Conservation (phyloP, 768 basidiomycete species). For the Hysterangium stoloniferum region DNA sequence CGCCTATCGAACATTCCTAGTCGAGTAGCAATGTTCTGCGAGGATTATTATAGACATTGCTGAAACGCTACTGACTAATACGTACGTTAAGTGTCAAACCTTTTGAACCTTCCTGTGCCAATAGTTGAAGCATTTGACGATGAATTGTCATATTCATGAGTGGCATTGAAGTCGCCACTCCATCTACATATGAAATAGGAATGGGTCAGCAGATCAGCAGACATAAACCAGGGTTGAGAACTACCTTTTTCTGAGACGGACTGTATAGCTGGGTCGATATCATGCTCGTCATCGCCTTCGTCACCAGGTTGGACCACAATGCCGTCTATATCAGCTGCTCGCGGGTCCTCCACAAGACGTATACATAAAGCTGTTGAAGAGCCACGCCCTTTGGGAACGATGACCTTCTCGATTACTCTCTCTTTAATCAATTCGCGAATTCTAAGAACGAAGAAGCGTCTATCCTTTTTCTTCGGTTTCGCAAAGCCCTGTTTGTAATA, state of each 20-base stretch:
- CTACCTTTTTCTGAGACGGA: too few species aligned
- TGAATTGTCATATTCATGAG: conserved; percentile 57
- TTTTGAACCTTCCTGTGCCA: conserved; percentile 56
- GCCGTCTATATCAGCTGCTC: conserved; percentile 28
- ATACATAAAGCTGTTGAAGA: conserved; percentile 53
- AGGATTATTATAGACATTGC: not conserved
- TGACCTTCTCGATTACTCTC: conserved; percentile 67
- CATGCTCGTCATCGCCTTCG: conserved; percentile 28
- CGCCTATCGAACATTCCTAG: conserved; percentile 72
- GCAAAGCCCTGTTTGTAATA: conserved; percentile 52
- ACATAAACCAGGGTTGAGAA: too few species aligned
- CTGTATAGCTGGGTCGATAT: too few species aligned
- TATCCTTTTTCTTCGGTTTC: conserved; percentile 66
- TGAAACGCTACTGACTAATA: conserved; percentile 6
- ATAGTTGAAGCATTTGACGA: conserved; percentile 66
- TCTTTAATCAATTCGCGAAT: conserved; percentile 66
- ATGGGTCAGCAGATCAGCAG: too few species aligned
- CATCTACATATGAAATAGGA: too few species aligned
- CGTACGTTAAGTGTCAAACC: conserved; percentile 70
- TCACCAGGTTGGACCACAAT: conserved; percentile 13
- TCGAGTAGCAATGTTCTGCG: conserved; percentile 53
- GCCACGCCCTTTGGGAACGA: conserved; percentile 49
- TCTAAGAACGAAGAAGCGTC: conserved; percentile 75
- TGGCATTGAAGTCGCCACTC: conserved; percentile 2
- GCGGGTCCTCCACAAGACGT: conserved; percentile 44